Base-by-base conservation (phyloP, 106 monocot species). In the Dendrobium nobile region DNA sequence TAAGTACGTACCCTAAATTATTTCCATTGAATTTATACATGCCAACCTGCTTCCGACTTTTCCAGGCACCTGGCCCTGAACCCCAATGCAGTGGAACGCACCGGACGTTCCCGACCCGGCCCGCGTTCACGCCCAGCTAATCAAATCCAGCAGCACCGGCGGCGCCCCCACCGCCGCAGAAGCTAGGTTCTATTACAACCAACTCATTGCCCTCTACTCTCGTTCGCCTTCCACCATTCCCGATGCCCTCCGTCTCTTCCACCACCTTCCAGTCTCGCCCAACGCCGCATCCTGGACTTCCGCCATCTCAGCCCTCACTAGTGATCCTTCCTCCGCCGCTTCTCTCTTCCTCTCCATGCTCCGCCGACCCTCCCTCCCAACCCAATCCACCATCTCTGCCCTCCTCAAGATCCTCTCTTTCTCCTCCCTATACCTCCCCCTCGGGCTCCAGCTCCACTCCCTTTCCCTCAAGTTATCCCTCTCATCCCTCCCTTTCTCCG, bases 401-500 rank as follows among this genome's bases (percentile, higher is more conserved):
- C 77, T 87, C 78, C 85, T 92, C 75, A 84, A 79, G 41, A 40
- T 82, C 54, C 74, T 85, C 79, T 41, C 82, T 28, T 45, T 27
- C 47, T 27, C 19, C 75, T 72, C 81, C 2, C 41, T 73, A 19
- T 31, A 47, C 67, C 45, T 65, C 55, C 17, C 68, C 22, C 18
- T 67, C 7, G 42, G 68, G 42, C 68, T 82, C 77, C 90, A 87
- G 81, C 79, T 89, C 78, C 87, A 84, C 59, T 85, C 85, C 64
- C 84, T 91, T 51, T 86, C 86, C 17, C 65, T 86, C 26, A 87
- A 90, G 81, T 85, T 93, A 40, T 47, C 84, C 15, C 64, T 93
- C 42, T 61, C 77, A 13, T 54, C 5, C 80, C 78, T 77, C 33
- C 87, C 93, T 48, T 87, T 87, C 82, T 15, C 90, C 16, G 90